These are phyloP conservation scores for Phytomonas francai DNA, from an alignment of 208 protist species.

Conservation along the genomic window DNA sequence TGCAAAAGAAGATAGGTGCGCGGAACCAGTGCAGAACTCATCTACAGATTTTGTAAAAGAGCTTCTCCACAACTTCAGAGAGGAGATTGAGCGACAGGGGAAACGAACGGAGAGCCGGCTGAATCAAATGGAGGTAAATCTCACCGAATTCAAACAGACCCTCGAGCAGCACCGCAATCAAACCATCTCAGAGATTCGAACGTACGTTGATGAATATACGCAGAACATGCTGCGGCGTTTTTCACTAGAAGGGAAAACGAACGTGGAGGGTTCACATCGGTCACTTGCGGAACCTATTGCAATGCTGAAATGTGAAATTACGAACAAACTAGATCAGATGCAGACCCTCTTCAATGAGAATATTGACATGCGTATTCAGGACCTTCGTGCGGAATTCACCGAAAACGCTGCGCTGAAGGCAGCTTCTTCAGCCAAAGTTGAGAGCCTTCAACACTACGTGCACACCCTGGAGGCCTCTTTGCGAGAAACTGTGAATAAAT, in stretches of 20 bases:
- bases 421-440: neutral
- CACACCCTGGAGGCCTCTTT: neutral
- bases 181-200: neutral
- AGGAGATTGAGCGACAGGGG: conserved; percentile 7
- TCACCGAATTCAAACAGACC: neutral
- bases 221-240: neutral
- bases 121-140: conserved; percentile 8
- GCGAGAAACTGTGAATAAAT: neutral
- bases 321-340: neutral
- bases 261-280: neutral
- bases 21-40: neutral
- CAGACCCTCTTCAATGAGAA: neutral
- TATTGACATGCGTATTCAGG: neutral
- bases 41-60: conserved; percentile 6
- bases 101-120: neutral
- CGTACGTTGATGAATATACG: neutral
- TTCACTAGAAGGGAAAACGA: neutral
- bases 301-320: neutral
- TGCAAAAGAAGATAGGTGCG: neutral
- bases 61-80: conserved; percentile 21
- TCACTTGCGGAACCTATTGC: neutral
- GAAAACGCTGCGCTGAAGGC: neutral
- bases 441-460: neutral
- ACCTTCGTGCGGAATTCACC: neutral
- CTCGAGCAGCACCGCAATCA: neutral